Percentiles rank a stretch among this genome's conserved stretches.
phyloP scores from a whole-genome alignment of 2,329 filamentous ascomycete genomes.

The Aspergillus sp. region DNA sequence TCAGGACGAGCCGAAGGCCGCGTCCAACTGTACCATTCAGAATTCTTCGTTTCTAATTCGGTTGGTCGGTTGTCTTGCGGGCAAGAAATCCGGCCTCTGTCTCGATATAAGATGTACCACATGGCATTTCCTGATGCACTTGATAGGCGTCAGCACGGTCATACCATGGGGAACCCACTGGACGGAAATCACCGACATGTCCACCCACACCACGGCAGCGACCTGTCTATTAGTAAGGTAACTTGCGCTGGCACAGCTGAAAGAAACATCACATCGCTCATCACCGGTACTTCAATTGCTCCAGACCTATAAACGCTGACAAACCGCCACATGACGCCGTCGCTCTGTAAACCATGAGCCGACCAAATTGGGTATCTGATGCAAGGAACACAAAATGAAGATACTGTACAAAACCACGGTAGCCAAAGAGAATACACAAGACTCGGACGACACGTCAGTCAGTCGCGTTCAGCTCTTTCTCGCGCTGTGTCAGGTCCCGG shows the following conservation, averaged over 20 bases:
- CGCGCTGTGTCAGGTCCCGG: constrained; percentile 25
- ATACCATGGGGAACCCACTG: background rate
- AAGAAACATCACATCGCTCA: background rate
- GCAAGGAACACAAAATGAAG: constrained; percentile 8
- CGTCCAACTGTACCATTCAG: background rate
- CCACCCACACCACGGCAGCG: background rate
- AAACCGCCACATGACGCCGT: background rate
- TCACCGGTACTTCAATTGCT: constrained; percentile 1
- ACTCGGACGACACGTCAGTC: background rate
- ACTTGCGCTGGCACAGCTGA: background rate
- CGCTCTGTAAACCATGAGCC: constrained; percentile 4
- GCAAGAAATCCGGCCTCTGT: background rate
- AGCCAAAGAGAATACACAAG: background rate
- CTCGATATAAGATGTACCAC: background rate
- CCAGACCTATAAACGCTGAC: background rate
- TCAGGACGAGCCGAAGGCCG: background rate
- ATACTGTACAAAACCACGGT: constrained; percentile 1
- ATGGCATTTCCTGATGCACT: background rate
- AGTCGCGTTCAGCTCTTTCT: constrained; percentile 17
- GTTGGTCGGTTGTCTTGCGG: background rate
- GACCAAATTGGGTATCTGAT: constrained; percentile 21
- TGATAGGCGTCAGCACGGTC: background rate
- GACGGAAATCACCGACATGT: background rate
- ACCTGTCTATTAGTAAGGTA: background rate
- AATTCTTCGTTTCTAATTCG: too few relatives aligned